Percentiles rank a stretch among this genome's conserved stretches.
These are phyloP conservation scores for Patellifolia procumbens DNA, from an alignment of 179 eudicot species.

Conservation along the genomic window DNA sequence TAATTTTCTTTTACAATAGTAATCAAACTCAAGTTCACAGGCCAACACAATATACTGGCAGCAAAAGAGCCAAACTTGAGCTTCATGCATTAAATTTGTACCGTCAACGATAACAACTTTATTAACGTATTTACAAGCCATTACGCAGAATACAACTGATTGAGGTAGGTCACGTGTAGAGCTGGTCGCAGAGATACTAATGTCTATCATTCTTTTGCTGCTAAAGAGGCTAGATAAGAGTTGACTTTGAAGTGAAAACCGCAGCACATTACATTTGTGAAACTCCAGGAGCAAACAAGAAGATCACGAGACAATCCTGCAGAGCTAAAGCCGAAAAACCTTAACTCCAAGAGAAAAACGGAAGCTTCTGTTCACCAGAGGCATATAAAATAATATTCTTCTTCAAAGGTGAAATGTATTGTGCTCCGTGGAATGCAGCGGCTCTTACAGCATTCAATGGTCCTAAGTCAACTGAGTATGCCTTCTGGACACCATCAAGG, in stretches of 20 bases:
- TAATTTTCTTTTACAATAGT: too few relatives aligned
- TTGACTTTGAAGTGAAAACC: not conserved
- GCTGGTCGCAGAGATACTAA: too few relatives aligned
- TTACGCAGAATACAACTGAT: too few relatives aligned
- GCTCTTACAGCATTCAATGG: conserved; percentile 81
- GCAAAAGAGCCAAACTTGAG: too few relatives aligned
- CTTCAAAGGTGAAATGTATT: conserved; percentile 73
- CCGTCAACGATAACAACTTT: too few relatives aligned
- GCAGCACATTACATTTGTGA: not conserved
- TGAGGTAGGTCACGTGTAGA: too few relatives aligned
- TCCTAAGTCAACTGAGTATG: conserved; percentile 77
- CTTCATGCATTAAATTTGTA: too few relatives aligned
- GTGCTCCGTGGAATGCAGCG: conserved; percentile 84
- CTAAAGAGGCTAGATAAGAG: not conserved
- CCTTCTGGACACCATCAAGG: conserved; percentile 93
- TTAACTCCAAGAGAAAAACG: conserved; percentile 56
- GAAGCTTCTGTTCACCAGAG: conserved; percentile 74
- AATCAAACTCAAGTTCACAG: too few relatives aligned
- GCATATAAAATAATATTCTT: conserved; percentile 76
- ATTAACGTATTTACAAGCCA: too few relatives aligned
- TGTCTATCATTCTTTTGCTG: not conserved
- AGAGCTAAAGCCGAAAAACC: not conserved
- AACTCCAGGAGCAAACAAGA: not conserved
- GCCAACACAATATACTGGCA: too few relatives aligned
- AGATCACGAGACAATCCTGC: not conserved